These are phyloP conservation scores for Monosporozyma servazzii DNA, from an alignment of 805 yeast species.

Conservation along the genomic window DNA sequence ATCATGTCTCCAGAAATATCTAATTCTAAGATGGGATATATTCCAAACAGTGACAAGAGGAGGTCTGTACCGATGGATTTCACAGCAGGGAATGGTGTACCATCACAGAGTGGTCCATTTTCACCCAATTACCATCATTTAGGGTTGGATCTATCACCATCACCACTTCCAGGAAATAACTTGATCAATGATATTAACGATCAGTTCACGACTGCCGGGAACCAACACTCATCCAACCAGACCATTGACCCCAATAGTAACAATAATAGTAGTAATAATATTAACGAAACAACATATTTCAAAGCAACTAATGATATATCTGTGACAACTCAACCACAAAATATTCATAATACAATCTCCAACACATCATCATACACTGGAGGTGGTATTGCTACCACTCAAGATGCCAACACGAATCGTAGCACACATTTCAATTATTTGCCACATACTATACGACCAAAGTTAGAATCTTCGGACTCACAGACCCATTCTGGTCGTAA, in stretches of 20 bases:
- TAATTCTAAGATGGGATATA: neutral
- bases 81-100: neutral
- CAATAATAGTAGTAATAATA: neutral
- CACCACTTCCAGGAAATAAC: slow-evolving; percentile 5
- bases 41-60: neutral
- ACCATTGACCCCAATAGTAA: no score
- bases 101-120: slow-evolving; percentile 7
- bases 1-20: neutral
- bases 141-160: slow-evolving; percentile 12
- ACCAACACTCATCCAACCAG: neutral
- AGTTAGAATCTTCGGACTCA: slow-evolving; percentile 50
- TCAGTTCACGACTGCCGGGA: neutral
- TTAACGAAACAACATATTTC: neutral
- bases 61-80: neutral
- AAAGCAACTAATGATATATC: neutral
- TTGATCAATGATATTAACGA: slow-evolving; percentile 1
- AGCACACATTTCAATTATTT: slow-evolving; percentile 66
- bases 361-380: neutral
- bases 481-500: slow-evolving; percentile 26
- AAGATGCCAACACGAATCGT: slow-evolving; percentile 47
- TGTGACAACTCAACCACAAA: neutral
- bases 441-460: slow-evolving; percentile 69
- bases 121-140: slow-evolving; percentile 16
- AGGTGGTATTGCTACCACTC: neutral
- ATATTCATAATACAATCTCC: neutral